Evolutionary conservation across 148 eudicot species (phyloP).

Genomic region (Dysphania ambrosioides): DNA sequence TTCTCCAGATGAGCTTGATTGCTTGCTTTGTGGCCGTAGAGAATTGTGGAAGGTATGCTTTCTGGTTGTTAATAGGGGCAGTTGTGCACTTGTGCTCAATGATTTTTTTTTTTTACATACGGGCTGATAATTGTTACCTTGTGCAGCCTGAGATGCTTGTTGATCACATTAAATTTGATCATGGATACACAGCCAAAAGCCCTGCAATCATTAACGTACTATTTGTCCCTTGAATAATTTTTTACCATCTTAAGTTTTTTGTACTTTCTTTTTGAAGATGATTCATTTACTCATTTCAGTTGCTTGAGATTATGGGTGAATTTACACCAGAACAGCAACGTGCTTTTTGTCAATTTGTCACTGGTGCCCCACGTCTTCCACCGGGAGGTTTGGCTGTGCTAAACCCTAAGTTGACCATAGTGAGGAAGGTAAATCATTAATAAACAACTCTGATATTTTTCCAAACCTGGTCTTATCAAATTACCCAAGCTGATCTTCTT

Average conservation of each 20-base stretch:
- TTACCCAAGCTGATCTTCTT: not conserved
- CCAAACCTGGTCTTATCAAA: not conserved
- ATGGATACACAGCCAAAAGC: constrained; percentile 96
- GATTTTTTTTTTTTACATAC: not conserved
- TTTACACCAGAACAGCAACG: constrained; percentile 85
- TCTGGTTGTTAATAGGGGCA: not conserved
- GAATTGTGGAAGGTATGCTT: constrained; percentile 89
- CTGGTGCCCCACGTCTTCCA: constrained; percentile 95
- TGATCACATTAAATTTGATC: constrained; percentile 95
- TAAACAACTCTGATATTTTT: not conserved
- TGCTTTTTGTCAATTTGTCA: constrained; percentile 96
- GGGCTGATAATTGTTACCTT: constrained; percentile 13
- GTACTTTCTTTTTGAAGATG: constrained; percentile 6
- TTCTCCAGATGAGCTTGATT: constrained; percentile 85
- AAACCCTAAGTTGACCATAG: constrained; percentile 92
- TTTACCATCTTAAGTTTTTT: not conserved
- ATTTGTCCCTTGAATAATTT: not conserved
- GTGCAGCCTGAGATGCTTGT: constrained; percentile 86
- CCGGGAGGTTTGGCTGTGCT: constrained; percentile 91
- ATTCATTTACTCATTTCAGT: constrained; percentile 33
- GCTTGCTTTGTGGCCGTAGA: constrained; percentile 91
- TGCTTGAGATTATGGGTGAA: constrained; percentile 94
- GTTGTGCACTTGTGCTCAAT: constrained; percentile 14
- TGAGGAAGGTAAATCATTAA: constrained; percentile 66
- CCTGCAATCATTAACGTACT: constrained; percentile 78